phyloP scores from a whole-genome alignment of 2,329 filamentous ascomycete genomes.

The Fusarium sarcochroum region DNA sequence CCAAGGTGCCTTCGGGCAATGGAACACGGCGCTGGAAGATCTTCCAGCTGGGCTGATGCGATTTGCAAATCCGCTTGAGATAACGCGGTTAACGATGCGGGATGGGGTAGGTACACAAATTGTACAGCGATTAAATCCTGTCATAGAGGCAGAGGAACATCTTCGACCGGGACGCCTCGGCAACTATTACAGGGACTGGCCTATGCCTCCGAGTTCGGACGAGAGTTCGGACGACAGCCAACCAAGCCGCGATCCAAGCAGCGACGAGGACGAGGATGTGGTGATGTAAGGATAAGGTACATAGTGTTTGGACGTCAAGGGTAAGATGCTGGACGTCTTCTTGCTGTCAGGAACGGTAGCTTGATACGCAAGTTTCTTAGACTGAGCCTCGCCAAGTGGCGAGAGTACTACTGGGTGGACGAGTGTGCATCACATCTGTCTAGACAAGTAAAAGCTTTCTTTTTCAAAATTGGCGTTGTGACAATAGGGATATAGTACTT shows the following conservation, averaged over 20 bases:
- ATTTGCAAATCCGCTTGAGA: not conserved
- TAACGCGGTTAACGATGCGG: not conserved
- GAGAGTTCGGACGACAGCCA: too few species aligned
- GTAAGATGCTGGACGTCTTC: constrained; percentile 1
- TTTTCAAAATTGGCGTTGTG: constrained; percentile 12
- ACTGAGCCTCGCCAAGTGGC: constrained; percentile 8
- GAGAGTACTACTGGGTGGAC: not conserved
- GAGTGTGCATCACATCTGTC: not conserved
- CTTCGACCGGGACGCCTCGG: not conserved
- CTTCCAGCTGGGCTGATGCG: constrained; percentile 6
- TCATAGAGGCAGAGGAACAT: constrained; percentile 5
- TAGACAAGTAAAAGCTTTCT: constrained; percentile 3
- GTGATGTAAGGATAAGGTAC: not conserved
- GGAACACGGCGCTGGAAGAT: not conserved
- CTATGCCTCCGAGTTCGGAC: not conserved
- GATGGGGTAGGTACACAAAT: not conserved
- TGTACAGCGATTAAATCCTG: not conserved
- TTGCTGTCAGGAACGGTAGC: not conserved
- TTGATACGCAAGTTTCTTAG: not conserved
- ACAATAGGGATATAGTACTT: constrained; percentile 32
- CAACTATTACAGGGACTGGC: not conserved
- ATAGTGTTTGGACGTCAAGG: not conserved
- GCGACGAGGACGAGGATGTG: not conserved
- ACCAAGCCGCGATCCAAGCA: not conserved
- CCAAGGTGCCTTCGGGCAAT: not conserved